Evolutionary conservation across 176 grass and related monocot genomes (phyloP), one percentile per base, ranked within the genome.

Genomic region (Oryza officinalis): DNA sequence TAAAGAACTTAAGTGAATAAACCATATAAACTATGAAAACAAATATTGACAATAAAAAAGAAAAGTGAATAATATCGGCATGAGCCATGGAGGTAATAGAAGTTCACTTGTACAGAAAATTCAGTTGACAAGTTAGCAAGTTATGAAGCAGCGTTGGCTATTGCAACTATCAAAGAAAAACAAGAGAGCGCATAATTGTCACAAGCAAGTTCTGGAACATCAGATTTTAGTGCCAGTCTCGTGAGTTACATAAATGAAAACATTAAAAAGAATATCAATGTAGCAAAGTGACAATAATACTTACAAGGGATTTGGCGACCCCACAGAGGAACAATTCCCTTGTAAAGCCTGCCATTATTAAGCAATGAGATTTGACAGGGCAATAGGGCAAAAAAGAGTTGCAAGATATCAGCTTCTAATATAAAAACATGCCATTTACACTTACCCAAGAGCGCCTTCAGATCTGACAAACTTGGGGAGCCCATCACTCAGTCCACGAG

Each of bases 221-320:
- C 26, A 30, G 22, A 20, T 45, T 77, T 69, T 18, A 22, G 54
- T 5, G 13, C 8, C 60, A 72, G 14, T 54, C 18, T 72, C 23
- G 10, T 18, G 43, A 49, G 31, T 41, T 2, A 78, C 8, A 10
- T 4, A 17, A 68, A 43, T 4, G 4, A 60, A 63, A 63, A 63
- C 40, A 10, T 1, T 47, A 69, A 31, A 37, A 5, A 77, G 38
- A 50, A 10, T n/a, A 80, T 32, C 2, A 47, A 1, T 63, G 63
- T 20, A 75, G 5, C 45, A 73, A 71, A 46, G 67, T 73, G 63
- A 5, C 5, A 74, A 43, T 18, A 79, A 1, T 63, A 74, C 88
- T 94, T 87, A 94, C 95, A 97, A 44, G 95, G 92, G 81, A 97
- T 94, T 76, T 94, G 92, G 68, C 90, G 90, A 8, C 95, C 95